Evolutionary conservation across 2,329 filamentous ascomycete genomes (phyloP).

Genomic region (Raffaelea ambrosiae): DNA sequence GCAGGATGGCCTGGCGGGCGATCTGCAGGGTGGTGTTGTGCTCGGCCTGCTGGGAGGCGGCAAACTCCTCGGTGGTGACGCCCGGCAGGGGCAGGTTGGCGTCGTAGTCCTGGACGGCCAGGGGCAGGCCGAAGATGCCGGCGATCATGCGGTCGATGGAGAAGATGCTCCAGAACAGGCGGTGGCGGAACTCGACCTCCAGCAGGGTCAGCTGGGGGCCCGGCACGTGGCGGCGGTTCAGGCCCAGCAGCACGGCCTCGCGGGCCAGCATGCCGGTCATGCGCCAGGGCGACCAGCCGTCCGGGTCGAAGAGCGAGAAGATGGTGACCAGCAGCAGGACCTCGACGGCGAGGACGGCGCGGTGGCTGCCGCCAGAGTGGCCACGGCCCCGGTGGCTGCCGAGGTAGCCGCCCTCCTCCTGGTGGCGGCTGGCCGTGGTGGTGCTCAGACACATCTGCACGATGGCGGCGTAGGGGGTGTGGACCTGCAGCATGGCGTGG

Average conservation of each 20-base stretch:
- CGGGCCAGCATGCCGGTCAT: slow-evolving; percentile 31
- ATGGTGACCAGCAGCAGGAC: slow-evolving; percentile 32
- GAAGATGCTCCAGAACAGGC: slow-evolving; percentile 35
- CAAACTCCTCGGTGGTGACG: slow-evolving; percentile 34
- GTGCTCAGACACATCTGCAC: slow-evolving; percentile 28
- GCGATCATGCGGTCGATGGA: slow-evolving; percentile 36
- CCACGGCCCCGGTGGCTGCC: too few relatives aligned
- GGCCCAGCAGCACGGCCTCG: slow-evolving; percentile 28
- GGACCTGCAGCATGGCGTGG: slow-evolving; percentile 21
- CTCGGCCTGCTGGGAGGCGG: slow-evolving; percentile 26
- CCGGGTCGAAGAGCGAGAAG: slow-evolving; percentile 34
- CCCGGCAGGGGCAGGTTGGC: slow-evolving; percentile 31
- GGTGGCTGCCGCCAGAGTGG: too few relatives aligned
- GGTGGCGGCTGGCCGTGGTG: too few relatives aligned
- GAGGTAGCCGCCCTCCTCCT: too few relatives aligned
- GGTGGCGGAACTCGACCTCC: slow-evolving; percentile 21
- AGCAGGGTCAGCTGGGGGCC: slow-evolving; percentile 17
- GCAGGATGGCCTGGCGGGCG: slow-evolving; percentile 32
- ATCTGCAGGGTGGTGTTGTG: slow-evolving; percentile 32
- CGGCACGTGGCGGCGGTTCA: slow-evolving; percentile 22
- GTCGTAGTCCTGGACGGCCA: slow-evolving; percentile 28
- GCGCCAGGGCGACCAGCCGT: slow-evolving; percentile 28
- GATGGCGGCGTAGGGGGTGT: slow-evolving; percentile 29
- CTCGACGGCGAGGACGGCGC: slow-evolving; percentile 25
- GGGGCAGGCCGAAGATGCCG: slow-evolving; percentile 29